Evolutionary conservation across 2,329 filamentous ascomycete species (phyloP).

Genomic region (Blumeria hordei): DNA sequence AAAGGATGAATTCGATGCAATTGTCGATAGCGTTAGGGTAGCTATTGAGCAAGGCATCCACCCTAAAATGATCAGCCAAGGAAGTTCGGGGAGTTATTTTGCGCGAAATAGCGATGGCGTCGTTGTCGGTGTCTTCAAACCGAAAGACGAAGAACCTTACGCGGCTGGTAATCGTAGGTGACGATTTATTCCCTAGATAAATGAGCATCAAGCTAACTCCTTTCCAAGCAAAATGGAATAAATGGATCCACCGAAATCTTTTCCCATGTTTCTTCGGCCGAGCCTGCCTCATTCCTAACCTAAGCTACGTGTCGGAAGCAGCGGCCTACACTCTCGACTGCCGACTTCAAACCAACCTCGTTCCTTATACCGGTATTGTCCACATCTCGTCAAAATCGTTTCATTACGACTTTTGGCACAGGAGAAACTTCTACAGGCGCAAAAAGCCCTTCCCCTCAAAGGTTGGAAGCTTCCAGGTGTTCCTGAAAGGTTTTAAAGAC

Average conservation of each 20-base stretch:
- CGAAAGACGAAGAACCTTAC: constrained; percentile 96
- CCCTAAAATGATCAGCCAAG: constrained; percentile 88
- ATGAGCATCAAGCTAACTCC: not conserved
- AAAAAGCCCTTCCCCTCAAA: constrained; percentile 74
- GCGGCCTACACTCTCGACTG: constrained; percentile 87
- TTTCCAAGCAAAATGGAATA: constrained; percentile 63
- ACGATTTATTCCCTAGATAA: not conserved
- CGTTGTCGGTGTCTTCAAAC: constrained; percentile 94
- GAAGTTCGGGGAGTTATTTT: constrained; percentile 96
- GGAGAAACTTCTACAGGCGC: constrained; percentile 66
- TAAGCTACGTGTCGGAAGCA: constrained; percentile 94
- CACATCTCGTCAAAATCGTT: constrained; percentile 90
- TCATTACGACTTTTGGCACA: constrained; percentile 94
- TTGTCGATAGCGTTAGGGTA: constrained; percentile 70
- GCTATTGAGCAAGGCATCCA: constrained; percentile 83
- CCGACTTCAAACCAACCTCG: constrained; percentile 71
- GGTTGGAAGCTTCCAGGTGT: constrained; percentile 89
- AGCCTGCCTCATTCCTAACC: constrained; percentile 83
- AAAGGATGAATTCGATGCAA: constrained; percentile 59
- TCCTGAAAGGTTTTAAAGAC: constrained; percentile 90
- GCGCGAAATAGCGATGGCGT: constrained; percentile 77
- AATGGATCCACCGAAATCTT: constrained; percentile 94
- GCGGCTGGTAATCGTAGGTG: constrained; percentile 54
- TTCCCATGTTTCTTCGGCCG: constrained; percentile 95
- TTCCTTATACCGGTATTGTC: constrained; percentile 91